phyloP scores from a whole-genome alignment of 2,329 filamentous ascomycete genomes.

The Exophiala sp. region DNA sequence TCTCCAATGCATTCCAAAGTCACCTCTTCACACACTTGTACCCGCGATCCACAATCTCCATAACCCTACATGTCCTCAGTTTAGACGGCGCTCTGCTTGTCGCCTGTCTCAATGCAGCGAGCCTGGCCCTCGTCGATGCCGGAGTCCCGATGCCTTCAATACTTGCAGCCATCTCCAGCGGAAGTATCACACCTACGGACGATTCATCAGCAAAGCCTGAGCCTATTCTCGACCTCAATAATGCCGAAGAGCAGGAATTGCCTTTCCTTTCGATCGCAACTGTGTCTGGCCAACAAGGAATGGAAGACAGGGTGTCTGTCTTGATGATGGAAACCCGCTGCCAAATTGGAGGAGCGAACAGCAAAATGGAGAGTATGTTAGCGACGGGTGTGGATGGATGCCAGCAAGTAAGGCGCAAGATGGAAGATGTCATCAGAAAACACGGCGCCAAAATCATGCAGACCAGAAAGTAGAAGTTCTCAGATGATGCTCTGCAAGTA shows the following conservation, averaged over 20 bases:
- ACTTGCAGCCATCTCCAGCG: slow-evolving; percentile 81
- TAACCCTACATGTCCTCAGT: slow-evolving; percentile 81
- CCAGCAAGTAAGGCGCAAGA: slow-evolving; percentile 73
- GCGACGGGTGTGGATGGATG: slow-evolving; percentile 90
- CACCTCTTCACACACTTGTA: slow-evolving; percentile 84
- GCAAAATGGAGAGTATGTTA: slow-evolving; percentile 83
- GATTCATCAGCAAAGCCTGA: slow-evolving; percentile 30
- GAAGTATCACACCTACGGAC: slow-evolving; percentile 48
- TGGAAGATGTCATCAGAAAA: slow-evolving; percentile 68
- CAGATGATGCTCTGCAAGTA: background rate
- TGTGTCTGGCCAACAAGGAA: slow-evolving; percentile 62
- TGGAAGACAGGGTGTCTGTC: slow-evolving; percentile 63
- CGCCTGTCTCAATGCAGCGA: slow-evolving; percentile 84
- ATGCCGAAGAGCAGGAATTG: slow-evolving; percentile 64
- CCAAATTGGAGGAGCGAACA: slow-evolving; percentile 55
- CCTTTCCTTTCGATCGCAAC: slow-evolving; percentile 86
- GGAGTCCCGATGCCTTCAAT: slow-evolving; percentile 95
- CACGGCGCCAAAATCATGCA: slow-evolving; percentile 26
- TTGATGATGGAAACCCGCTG: slow-evolving; percentile 84
- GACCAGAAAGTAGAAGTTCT: slow-evolving; percentile 13
- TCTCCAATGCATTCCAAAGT: slow-evolving; percentile 71
- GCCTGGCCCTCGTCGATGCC: slow-evolving; percentile 87
- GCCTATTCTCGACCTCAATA: slow-evolving; percentile 43
- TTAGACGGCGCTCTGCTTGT: slow-evolving; percentile 89
- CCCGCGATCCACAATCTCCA: slow-evolving; percentile 77